Percentiles rank a stretch among this genome's conserved stretches.
Conservation (phyloP, 495 filamentous ascomycete genomes). For the Penicillium egyptiacum region DNA sequence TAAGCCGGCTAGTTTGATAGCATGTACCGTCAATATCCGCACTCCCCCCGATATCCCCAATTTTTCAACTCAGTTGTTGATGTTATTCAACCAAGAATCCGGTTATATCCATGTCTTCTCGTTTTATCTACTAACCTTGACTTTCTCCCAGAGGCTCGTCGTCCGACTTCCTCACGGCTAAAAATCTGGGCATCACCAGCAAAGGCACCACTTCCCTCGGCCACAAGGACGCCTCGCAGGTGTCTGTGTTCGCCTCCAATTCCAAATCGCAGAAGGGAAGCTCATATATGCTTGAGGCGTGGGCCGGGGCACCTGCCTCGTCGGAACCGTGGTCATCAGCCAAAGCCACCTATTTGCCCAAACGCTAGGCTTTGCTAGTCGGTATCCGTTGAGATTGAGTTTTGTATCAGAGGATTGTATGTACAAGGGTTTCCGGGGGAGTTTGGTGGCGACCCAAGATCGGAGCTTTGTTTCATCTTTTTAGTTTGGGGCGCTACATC, state of each 20-base stretch:
- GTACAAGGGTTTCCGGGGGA: neutral
- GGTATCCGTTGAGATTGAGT: neutral
- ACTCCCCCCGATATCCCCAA: neutral
- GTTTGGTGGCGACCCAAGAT: neutral
- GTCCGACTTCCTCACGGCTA: neutral
- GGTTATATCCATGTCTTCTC: neutral
- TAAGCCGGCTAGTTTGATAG: neutral
- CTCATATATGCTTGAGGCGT: neutral
- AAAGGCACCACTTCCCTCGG: neutral
- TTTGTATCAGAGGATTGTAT: neutral
- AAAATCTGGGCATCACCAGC: neutral
- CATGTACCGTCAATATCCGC: neutral
- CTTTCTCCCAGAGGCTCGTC: neutral
- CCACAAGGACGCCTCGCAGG: neutral
- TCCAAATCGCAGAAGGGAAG: neutral
- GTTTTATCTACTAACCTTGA: neutral
- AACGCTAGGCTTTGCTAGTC: neutral
- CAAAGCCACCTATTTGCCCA: neutral
- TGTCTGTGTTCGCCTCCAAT: neutral
- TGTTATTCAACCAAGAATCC: neutral
- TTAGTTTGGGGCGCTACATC: neutral
- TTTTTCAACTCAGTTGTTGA: neutral
- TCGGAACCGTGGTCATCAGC: constrained; percentile 5
- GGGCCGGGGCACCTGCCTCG: neutral
- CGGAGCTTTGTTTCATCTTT: neutral